Evolutionary conservation across 371 early-diverging fungal species (phyloP).

Genomic region (Mortierella sp.): DNA sequence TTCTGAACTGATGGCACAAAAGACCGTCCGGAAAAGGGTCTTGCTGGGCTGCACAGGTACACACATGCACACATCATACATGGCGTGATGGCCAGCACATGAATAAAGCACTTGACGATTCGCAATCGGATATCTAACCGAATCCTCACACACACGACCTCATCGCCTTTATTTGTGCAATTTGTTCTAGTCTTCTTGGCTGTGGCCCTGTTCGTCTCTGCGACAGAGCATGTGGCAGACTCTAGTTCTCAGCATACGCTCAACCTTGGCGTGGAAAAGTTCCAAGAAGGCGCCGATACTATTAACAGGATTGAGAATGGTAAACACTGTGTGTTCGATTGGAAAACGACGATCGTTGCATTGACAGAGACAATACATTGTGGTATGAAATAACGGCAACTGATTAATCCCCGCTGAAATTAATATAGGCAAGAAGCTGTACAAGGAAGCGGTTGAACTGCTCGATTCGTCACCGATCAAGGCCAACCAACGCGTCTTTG

Average conservation of each 20-base stretch:
- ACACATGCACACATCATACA: not conserved
- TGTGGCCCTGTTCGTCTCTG: conserved; percentile 11
- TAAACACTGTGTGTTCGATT: not conserved
- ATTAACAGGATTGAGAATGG: conserved; percentile 34
- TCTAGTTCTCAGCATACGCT: not conserved
- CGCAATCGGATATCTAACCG: not conserved
- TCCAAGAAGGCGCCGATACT: conserved; percentile 11
- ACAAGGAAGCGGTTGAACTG: conserved; percentile 35
- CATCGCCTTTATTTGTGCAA: not conserved
- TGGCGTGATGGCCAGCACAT: too few species aligned
- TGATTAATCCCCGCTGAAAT: not conserved
- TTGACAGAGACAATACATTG: not conserved
- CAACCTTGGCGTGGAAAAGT: conserved; percentile 24
- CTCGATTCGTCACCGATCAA: conserved; percentile 25
- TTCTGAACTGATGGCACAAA: conserved; percentile 24
- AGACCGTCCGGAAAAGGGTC: conserved; percentile 29
- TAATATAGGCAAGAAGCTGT: conserved; percentile 27
- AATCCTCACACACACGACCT: not conserved
- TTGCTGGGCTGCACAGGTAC: conserved; percentile 48
- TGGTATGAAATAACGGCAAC: too few species aligned
- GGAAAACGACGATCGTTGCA: not conserved
- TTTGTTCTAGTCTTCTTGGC: conserved; percentile 14
- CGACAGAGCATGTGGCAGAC: not conserved
- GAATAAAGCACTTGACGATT: not conserved
- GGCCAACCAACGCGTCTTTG: conserved; percentile 35